A percentile compares a stretch with the other conserved stretches of the same genome.
Evolutionary conservation across 345 rosid genomes (phyloP).

Genomic region (rapeseed (Brassica napus)): DNA sequence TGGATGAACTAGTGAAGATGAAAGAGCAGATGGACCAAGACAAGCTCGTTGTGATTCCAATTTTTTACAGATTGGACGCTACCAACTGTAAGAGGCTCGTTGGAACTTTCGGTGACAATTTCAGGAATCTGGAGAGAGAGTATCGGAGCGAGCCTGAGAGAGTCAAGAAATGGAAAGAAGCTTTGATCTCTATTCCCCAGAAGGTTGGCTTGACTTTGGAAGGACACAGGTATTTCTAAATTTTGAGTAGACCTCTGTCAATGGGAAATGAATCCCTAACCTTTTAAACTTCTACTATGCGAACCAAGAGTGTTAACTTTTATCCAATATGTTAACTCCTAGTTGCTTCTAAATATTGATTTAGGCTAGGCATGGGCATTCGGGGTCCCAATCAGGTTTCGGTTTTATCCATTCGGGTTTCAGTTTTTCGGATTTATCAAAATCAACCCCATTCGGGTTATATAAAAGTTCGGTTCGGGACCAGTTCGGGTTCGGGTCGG

Average conservation of each 20-base stretch:
- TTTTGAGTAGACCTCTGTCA: background rate
- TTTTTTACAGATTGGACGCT: conserved; percentile 14
- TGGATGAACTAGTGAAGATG: conserved; percentile 28
- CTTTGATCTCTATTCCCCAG: conserved; percentile 7
- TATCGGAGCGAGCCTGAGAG: conserved; percentile 20
- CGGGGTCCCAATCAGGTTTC: too few relatives aligned
- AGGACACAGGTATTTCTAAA: background rate
- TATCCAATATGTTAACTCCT: background rate
- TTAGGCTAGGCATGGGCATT: background rate
- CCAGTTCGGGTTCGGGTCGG: too few relatives aligned
- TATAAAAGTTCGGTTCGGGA: too few relatives aligned
- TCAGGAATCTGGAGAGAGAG: background rate
- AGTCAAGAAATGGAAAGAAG: conserved; percentile 21
- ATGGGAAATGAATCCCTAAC: background rate
- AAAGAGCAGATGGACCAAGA: conserved; percentile 4
- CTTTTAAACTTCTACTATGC: background rate
- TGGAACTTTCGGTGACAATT: conserved; percentile 25
- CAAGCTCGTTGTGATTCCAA: conserved; percentile 9
- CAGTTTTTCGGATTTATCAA: too few relatives aligned
- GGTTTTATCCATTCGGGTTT: too few relatives aligned
- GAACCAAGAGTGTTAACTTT: background rate
- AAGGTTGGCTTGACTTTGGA: conserved; percentile 14
- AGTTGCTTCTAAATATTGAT: background rate
- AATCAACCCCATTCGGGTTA: too few relatives aligned
- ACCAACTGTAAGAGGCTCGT: conserved; percentile 2